These are phyloP conservation scores for Kregervanrija fluxuum DNA, from an alignment of 805 yeast species.

Conservation along the genomic window DNA sequence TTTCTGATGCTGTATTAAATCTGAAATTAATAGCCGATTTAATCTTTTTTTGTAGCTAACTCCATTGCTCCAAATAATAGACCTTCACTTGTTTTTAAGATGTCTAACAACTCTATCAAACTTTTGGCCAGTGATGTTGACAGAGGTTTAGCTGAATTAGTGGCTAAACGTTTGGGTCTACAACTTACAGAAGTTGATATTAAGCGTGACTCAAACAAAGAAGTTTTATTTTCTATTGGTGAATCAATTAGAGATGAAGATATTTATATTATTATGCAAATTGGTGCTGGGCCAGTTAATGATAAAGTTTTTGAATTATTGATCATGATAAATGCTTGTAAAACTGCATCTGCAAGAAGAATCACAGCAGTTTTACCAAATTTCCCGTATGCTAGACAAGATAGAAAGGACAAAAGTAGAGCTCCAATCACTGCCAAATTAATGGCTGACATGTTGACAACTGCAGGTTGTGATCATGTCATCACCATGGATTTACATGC, in stretches of 20 bases:
- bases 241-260: constrained; percentile 91
- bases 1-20: background rate
- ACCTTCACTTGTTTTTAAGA: constrained; percentile 15
- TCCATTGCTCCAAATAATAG: background rate
- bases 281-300: constrained; percentile 77
- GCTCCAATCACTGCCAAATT: constrained; percentile 96
- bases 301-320: constrained; percentile 83
- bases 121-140: constrained; percentile 63
- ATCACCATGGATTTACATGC: constrained; percentile 97
- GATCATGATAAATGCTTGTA: constrained; percentile 89
- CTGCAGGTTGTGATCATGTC: constrained; percentile 93
- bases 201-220: constrained; percentile 69
- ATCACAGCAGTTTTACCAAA: constrained; percentile 93
- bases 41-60: background rate
- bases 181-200: constrained; percentile 55
- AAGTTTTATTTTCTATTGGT: constrained; percentile 81
- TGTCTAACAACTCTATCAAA: constrained; percentile 71
- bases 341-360: constrained; percentile 90
- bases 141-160: constrained; percentile 62
- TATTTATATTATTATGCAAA: constrained; percentile 74
- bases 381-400: constrained; percentile 97
- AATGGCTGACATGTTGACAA: constrained; percentile 82
- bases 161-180: constrained; percentile 49
- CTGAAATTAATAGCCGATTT: background rate
- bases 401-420: constrained; percentile 89